Evolutionary conservation across 768 basidiomycete species (phyloP), one percentile per base, ranked within the genome.

Genomic region (Mycena amicta): DNA sequence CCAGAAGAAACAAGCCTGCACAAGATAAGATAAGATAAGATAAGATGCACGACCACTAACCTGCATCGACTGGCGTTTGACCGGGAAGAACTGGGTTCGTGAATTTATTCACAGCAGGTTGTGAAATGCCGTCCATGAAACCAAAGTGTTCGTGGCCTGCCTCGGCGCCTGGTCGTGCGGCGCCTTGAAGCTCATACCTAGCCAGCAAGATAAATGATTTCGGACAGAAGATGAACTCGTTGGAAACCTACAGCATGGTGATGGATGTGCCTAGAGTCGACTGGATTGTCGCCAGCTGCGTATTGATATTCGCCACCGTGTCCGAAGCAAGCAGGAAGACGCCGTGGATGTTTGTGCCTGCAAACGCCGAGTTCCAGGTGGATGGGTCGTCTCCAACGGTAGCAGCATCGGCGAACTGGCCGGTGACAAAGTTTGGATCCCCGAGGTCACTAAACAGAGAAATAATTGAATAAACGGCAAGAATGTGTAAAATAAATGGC

Each of bases 1-100:
- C 71, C 20, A 67, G 25, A 15, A 74, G 47, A 27, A 72, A 61
- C n/a, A 66, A 61, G 29, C 71, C 70, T 29, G 65, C 18, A 40
- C 2, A 41, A 40, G 59, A 49, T 49, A 6, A 22, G 20, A 43
- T 22, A 22, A 13, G 47, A 28, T 49, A 4, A 49, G 47, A 49
- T 49, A 22, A 56, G 39, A 23, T 31, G 22, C 6, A 31, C 13
- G 53, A 43, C 23, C n/a, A 30, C 13, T 22, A 6, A 37, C 23
- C 43, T 18, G 18, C 27, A 55, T 43, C 26, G n/a, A 46, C 43
- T 4, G 47, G 54, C 5, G 47, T 47, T 26, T 55, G 47, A 22
- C 54, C 33, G 18, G 47, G 45, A 12, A 20, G 30, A 28, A 56
- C 23, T 2, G 41, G 53, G 53, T 30, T 45, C 11, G 53, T 45